These are phyloP conservation scores for Heritiera littoralis DNA, from an alignment of 345 rosid genomes.

Conservation along the genomic window DNA sequence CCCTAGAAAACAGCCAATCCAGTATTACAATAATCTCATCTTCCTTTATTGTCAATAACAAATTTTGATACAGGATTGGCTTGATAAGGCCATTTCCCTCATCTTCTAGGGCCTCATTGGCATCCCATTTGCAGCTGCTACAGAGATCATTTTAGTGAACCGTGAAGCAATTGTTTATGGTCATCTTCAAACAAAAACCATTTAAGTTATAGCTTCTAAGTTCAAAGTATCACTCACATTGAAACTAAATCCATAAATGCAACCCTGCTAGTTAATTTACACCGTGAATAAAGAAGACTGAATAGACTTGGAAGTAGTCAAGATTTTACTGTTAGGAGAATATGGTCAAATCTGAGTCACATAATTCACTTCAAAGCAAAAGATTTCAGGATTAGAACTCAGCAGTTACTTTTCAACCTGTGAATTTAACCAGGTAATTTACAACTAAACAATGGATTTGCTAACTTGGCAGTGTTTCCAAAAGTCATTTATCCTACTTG, in stretches of 20 bases:
- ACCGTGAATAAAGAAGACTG: neutral
- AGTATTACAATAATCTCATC: neutral
- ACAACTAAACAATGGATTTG: neutral
- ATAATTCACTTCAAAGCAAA: conserved; percentile 6
- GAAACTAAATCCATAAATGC: neutral
- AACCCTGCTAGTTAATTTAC: neutral
- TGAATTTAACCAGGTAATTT: neutral
- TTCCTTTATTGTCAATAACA: neutral
- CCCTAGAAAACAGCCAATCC: neutral
- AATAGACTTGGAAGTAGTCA: neutral
- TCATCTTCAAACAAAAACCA: neutral
- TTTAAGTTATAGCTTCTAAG: neutral
- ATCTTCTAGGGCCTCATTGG: conserved; percentile 1
- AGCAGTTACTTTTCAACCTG: neutral
- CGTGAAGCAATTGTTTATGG: neutral
- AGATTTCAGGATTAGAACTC: neutral
- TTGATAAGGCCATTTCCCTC: neutral
- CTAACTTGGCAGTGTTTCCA: conserved; percentile 3
- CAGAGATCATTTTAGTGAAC: neutral
- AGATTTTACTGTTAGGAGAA: conserved; percentile 5
- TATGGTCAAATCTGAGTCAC: neutral
- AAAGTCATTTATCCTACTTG: conserved; percentile 1
- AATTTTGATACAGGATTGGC: neutral
- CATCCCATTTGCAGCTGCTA: neutral
- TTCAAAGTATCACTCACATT: neutral